Base-by-base conservation (phyloP, 73 alveolate species). In the Stentor roeselii region DNA sequence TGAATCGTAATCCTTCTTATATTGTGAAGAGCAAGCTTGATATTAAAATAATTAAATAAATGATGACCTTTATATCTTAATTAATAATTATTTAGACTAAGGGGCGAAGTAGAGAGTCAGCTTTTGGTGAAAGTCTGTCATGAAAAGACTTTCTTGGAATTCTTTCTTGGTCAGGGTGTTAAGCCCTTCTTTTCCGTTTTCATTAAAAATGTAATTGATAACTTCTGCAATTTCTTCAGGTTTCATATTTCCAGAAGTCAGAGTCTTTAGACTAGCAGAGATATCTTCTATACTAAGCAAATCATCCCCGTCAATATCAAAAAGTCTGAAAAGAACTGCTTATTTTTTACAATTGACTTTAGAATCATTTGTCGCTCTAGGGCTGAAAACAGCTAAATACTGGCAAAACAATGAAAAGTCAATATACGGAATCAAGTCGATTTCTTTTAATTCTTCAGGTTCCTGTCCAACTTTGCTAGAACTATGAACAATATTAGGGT, bases 321-420 rank as follows among this genome's bases (percentile, higher is more conserved):
- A 67, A 67, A 67, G 37, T 32, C 34, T 67, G 2, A 67, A 67
- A 27, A 67, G 37, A 67, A 67, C 80, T 67, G 34, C 14, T 27
- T 67, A 67, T 27, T 1, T 27, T 27, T 0, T 67, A 67, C 80
- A 67, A 1, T 21, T 67, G 80, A 67, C 14, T 67, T 67, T 67
- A 21, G 41, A 14, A 67, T 67, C 80, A 21, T 21, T 67, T 27
- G 80, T 21, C n/a, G 80, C 37, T 67, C 80, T 67, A 30, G 80
- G 80, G 2, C 80, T 21, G 34, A 67, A 67, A 21, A 67, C 80
- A n/a, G 50, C 37, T 21, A 67, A 34, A 67, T 67, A 67, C 34
- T 21, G 37, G 41, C 80, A 67, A 67, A 67, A 67, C 41, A 27
- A 40, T 15, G 15, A 21, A 67, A 67, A 67, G 34, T 21, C 0